Base-by-base conservation (phyloP, 345 rosid species). In the Mallotus nudiflorus region DNA sequence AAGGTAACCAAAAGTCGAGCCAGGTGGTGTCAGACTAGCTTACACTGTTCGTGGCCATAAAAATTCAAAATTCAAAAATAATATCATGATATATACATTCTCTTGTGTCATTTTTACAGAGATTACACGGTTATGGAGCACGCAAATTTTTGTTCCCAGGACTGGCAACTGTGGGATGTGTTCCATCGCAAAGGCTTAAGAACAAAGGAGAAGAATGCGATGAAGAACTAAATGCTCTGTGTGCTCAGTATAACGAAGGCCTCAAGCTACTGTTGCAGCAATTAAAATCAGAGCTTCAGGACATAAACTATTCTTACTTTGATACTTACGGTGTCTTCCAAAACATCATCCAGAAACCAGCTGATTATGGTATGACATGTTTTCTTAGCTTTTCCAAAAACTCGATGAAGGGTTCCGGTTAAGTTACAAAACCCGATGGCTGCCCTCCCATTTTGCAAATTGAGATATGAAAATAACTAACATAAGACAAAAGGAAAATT, bases 1-100 rank as follows among this genome's bases (percentile, higher is more conserved):
- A 82, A 89, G 98, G 98, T 93, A 82, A 55, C 19, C 2, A 15
- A 9, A 16, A 22, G n/a, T n/a, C n/a, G n/a, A n/a, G n/a, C n/a
- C n/a, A n/a, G n/a, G n/a, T n/a, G n/a, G n/a, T n/a, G n/a, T n/a
- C n/a, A n/a, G n/a, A n/a, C n/a, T n/a, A n/a, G n/a, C n/a, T n/a
- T n/a, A n/a, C n/a, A n/a, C n/a, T n/a, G n/a, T n/a, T n/a, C n/a
- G n/a, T n/a, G n/a, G n/a, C n/a, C n/a, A n/a, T n/a, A n/a, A n/a
- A n/a, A n/a, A n/a, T n/a, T 33, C 4, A 6, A 31, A 49, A n/a
- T 31, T 15, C 56, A 16, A 10, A 55, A 19, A 24, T 6, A 3
- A 22, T 6, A 42, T 25, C 7, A 3, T 9, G 2, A 3, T 67
- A 3, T n/a, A 12, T 54, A 18, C 12, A 25, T 6, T 61, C 3